Evolutionary conservation across 1,284 basidiomycete genomes (phyloP).

Genomic region (Neonothopanus nambi): DNA sequence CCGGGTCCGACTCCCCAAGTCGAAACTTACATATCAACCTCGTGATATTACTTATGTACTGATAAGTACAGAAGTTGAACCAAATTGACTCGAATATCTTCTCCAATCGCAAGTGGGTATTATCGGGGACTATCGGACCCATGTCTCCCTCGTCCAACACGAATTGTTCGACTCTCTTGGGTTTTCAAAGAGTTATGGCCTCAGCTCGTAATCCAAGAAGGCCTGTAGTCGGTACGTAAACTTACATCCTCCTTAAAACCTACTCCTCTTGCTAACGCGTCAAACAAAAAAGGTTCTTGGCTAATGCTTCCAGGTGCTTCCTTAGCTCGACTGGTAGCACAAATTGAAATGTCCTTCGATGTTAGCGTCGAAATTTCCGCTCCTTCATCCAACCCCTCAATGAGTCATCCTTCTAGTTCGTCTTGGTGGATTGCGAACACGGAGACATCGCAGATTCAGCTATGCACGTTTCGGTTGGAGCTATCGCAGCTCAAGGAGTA

Average conservation of each 20-base stretch:
- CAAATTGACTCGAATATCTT: too few species aligned
- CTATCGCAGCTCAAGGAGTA: constrained; percentile 27
- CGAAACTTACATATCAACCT: too few species aligned
- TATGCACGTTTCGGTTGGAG: constrained; percentile 29
- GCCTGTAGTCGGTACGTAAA: constrained; percentile 18
- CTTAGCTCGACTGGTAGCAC: constrained; percentile 27
- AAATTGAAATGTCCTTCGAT: constrained; percentile 30
- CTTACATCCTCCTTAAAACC: neutral
- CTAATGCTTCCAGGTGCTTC: constrained; percentile 30
- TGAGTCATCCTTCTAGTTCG: constrained; percentile 23
- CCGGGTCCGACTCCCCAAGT: too few species aligned
- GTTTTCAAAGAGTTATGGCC: constrained; percentile 16
- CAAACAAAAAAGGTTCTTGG: constrained; percentile 32
- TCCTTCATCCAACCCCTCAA: neutral
- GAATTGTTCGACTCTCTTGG: constrained; percentile 10
- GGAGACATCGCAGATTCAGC: constrained; percentile 29
- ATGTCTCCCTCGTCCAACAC: too few species aligned
- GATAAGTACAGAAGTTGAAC: too few species aligned
- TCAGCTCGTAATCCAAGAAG: constrained; percentile 13
- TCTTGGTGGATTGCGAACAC: constrained; percentile 31
- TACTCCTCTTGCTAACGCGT: neutral
- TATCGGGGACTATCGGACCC: too few species aligned
- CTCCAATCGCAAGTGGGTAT: too few species aligned
- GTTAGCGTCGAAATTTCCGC: constrained; percentile 16
- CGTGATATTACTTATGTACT: too few species aligned